phyloP scores from a whole-genome alignment of 495 filamentous ascomycete species.

The Podospora pseudocomata region DNA sequence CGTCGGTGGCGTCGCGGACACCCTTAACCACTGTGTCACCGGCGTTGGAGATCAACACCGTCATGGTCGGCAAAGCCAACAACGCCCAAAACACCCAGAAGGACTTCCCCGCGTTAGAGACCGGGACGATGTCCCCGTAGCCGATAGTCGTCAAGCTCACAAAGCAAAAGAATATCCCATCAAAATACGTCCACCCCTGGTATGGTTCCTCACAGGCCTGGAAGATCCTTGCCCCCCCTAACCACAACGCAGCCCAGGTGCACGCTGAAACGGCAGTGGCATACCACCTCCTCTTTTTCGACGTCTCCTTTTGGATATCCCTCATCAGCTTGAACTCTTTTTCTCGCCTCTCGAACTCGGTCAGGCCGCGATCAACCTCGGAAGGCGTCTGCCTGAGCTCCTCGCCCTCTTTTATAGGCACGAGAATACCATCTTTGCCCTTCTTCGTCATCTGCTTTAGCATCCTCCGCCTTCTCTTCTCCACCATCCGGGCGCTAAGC shows the following conservation, averaged over 20 bases:
- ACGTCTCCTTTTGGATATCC: conserved; percentile 63
- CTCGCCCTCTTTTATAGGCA: conserved; percentile 38
- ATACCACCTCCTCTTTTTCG: conserved; percentile 62
- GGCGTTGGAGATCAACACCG: conserved; percentile 80
- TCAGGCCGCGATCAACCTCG: conserved; percentile 16
- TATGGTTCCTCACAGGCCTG: conserved; percentile 41
- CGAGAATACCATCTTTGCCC: conserved; percentile 47
- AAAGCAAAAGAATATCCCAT: conserved; percentile 76
- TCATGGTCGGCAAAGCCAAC: conserved; percentile 76
- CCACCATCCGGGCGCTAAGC: conserved; percentile 63
- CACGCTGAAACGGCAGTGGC: conserved; percentile 59
- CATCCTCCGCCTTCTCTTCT: conserved; percentile 60
- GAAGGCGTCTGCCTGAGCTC: background rate
- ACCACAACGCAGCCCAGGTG: conserved; percentile 72
- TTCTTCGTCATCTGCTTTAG: conserved; percentile 51
- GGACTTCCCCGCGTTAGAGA: conserved; percentile 66
- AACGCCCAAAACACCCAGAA: conserved; percentile 93
- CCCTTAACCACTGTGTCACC: conserved; percentile 71
- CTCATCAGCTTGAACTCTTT: conserved; percentile 84
- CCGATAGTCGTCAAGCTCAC: conserved; percentile 78
- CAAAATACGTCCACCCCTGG: conserved; percentile 73
- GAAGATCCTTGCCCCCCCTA: conserved; percentile 75
- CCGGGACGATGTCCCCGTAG: conserved; percentile 72
- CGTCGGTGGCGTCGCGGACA: conserved; percentile 65
- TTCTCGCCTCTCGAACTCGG: conserved; percentile 59